Evolutionary conservation across 805 yeast genomes (phyloP), one percentile per base, ranked within the genome.

Genomic region (Ogataea saltuana): DNA sequence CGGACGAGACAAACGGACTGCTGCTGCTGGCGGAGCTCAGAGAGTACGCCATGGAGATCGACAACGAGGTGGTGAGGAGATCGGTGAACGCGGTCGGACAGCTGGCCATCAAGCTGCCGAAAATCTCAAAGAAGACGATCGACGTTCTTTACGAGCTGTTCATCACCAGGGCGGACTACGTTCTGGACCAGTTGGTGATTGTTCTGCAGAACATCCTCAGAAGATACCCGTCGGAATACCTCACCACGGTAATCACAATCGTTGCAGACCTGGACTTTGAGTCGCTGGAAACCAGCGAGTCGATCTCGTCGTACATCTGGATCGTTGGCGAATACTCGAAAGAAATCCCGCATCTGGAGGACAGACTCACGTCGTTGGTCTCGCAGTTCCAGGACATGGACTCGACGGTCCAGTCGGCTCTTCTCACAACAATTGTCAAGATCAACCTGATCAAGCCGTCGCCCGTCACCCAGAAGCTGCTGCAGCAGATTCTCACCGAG

Each of bases 41-140:
- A 58, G 95, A 86, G 62, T 86, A 86, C 58, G 79, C 91, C 4
- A 80, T 82, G 83, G 96, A 87, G 58, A 80, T 88, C 54, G 97
- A 91, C 57, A 79, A 83, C 3, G 83, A 86, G 36, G 80, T 89
- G 51, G 95, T 85, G 12, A 61, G 74, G 32, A 75, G 81, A 47
- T 74, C 91, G 2, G 76, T 85, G 27, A 71, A 71, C 45, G 85
- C 86, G 7, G 74, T 85, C 49, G 84, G 88, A 0, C 84, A 86
- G 37, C 74, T 85, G 36, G 89, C 88, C 9, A 80, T 85, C 48
- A 81, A 82, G 56, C 64, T 81, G 13, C 70, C 76, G 5, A 72
- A 68, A 42, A 68, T 77, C 37, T 71, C 76, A 1, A 69, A 75
- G 33, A 81, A 76, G 53, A 75, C 87, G 3, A 70, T 84, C 42